Percentiles rank a stretch among this genome's conserved stretches.
These are phyloP conservation scores for Aspergillus spinulosporus DNA, from an alignment of 2,329 filamentous ascomycete genomes.

Conservation along the genomic window DNA sequence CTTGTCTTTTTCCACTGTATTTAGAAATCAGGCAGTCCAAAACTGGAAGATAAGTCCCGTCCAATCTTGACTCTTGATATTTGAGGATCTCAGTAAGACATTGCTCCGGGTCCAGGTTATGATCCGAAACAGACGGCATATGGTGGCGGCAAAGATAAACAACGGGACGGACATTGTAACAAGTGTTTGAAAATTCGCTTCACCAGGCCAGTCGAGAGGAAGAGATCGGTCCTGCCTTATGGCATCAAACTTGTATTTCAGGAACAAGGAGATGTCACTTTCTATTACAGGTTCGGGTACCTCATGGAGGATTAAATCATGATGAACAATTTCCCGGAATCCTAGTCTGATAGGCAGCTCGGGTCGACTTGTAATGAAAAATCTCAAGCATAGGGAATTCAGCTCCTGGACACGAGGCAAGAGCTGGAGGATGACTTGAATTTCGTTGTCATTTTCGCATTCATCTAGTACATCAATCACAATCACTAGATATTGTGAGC, in stretches of 20 bases:
- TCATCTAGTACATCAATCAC: constrained; percentile 4
- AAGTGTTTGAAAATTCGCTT: background rate
- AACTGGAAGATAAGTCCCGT: background rate
- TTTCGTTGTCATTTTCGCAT: background rate
- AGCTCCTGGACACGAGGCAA: background rate
- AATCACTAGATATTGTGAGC: background rate
- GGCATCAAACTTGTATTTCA: background rate
- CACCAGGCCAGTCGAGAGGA: background rate
- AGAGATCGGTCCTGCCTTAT: background rate
- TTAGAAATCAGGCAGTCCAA: background rate
- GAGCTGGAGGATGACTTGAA: background rate
- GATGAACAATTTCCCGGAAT: background rate
- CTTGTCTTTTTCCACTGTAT: background rate
- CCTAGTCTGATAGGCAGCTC: background rate
- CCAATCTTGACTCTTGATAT: background rate
- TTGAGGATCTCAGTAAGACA: background rate
- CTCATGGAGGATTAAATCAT: background rate
- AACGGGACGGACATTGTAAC: background rate
- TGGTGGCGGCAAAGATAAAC: constrained; percentile 5
- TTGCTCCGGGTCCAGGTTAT: background rate
- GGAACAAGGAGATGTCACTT: background rate
- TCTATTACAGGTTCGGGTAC: background rate
- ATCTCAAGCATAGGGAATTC: background rate
- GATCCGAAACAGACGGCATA: background rate
- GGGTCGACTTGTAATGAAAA: constrained; percentile 2